These are phyloP conservation scores for Eudorina sp. DNA, from an alignment of 139 green algal genomes.

Conservation along the genomic window DNA sequence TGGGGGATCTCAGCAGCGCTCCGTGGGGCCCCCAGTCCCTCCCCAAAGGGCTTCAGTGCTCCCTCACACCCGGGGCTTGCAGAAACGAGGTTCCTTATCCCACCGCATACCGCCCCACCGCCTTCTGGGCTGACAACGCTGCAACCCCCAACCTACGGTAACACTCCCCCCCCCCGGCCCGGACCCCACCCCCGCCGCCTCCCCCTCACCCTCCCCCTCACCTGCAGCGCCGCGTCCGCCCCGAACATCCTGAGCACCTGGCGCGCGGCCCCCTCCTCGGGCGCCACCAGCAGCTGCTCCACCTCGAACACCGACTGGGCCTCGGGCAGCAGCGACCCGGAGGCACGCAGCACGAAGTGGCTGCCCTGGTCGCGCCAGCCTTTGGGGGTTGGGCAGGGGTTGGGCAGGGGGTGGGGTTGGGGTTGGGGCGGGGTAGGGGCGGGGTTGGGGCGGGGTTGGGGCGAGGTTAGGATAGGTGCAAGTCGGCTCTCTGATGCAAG, in stretches of 20 bases:
- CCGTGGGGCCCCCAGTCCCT: too few relatives aligned
- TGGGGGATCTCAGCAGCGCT: too few relatives aligned
- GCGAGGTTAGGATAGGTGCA: too few relatives aligned
- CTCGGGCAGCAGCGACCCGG: constrained; percentile 44
- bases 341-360: constrained; percentile 53
- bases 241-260: constrained; percentile 52
- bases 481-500: not conserved
- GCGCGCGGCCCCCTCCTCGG: not conserved
- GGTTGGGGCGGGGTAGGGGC: too few relatives aligned
- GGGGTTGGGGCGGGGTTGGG: too few relatives aligned
- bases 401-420: too few relatives aligned
- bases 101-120: too few relatives aligned
- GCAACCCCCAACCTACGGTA: too few relatives aligned
- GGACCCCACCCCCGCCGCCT: not conserved
- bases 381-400: not conserved
- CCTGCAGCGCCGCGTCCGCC: constrained; percentile 47
- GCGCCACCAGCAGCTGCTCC: constrained; percentile 62
- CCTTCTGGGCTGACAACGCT: too few relatives aligned
- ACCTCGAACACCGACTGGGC: constrained; percentile 54
- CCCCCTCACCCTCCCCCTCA: not conserved
- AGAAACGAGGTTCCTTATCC: too few relatives aligned
- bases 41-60: too few relatives aligned
- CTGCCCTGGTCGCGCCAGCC: constrained; percentile 63
- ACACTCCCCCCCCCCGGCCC: not conserved
- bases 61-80: too few relatives aligned